phyloP scores from a whole-genome alignment of 169 alveolate genomes.

The Cryptosporidium felis region DNA sequence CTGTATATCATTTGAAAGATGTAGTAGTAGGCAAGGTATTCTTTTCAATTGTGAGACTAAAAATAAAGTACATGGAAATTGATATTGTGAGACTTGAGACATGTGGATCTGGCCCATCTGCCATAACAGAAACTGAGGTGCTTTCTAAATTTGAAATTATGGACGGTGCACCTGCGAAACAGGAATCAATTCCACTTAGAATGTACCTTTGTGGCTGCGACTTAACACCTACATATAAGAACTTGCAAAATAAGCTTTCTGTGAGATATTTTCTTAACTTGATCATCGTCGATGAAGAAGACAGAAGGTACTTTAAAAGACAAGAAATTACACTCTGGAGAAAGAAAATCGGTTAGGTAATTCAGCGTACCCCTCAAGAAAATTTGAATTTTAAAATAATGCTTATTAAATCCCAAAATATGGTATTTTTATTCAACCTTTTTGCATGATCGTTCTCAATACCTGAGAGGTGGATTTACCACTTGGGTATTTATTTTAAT shows the following conservation, averaged over 20 bases:
- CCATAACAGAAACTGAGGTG: constrained; percentile 93
- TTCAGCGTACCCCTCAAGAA: neutral
- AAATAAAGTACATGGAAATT: constrained; percentile 97
- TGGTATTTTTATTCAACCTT: too few species aligned
- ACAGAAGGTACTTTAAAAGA: constrained; percentile 93
- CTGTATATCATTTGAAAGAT: constrained; percentile 95
- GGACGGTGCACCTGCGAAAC: constrained; percentile 98
- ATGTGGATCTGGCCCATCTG: constrained; percentile 81
- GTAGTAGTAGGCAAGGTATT: constrained; percentile 96
- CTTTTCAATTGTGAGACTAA: constrained; percentile 95
- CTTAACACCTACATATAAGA: constrained; percentile 96
- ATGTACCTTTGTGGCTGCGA: constrained; percentile 95
- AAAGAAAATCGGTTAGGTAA: constrained; percentile 87
- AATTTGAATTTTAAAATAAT: neutral
- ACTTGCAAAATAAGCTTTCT: constrained; percentile 93
- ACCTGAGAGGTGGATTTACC: too few species aligned
- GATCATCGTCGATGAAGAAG: constrained; percentile 98
- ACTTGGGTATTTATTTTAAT: neutral
- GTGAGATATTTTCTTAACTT: constrained; percentile 96
- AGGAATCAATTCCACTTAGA: constrained; percentile 96
- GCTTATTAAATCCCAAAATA: too few species aligned
- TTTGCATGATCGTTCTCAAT: too few species aligned
- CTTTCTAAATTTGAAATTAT: constrained; percentile 97
- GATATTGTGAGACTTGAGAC: constrained; percentile 85
- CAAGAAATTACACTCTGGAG: constrained; percentile 98